phyloP scores from a whole-genome alignment of 805 yeast species.

The Cyberlindnera nakhonratchasimensis region DNA sequence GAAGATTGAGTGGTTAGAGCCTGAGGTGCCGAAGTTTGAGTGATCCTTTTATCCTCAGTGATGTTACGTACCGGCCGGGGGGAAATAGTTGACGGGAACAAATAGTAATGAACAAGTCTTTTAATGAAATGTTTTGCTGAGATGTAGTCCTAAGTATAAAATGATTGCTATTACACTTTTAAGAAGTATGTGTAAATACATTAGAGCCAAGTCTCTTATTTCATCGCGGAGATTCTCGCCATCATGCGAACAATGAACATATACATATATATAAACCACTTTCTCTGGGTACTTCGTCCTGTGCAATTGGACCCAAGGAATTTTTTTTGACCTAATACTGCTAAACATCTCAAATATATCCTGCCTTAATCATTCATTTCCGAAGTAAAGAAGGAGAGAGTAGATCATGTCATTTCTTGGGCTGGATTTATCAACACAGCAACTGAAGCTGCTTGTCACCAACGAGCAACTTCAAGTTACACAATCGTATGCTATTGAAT shows the following conservation, averaged over 20 bases:
- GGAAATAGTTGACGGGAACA: no score
- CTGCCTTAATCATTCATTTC: no score
- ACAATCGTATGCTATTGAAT: slow-evolving; percentile 61
- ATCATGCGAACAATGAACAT: background rate
- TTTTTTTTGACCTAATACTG: no score
- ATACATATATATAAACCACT: no score
- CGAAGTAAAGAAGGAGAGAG: slow-evolving; percentile 1
- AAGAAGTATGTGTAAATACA: background rate
- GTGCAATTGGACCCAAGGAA: no score
- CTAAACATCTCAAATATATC: no score
- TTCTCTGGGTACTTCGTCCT: no score
- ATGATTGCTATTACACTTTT: no score
- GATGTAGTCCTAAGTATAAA: no score
- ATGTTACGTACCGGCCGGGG: no score
- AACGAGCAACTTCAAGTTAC: slow-evolving; percentile 49
- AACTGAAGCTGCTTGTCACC: slow-evolving; percentile 71
- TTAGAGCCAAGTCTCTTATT: background rate
- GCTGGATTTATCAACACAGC: slow-evolving; percentile 87
- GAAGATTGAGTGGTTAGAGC: slow-evolving; percentile 18
- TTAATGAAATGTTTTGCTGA: no score
- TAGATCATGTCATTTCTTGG: slow-evolving; percentile 44
- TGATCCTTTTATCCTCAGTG: background rate
- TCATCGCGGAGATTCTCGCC: slow-evolving; percentile 12
- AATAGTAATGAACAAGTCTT: no score
- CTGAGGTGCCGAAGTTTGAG: slow-evolving; percentile 14